These are phyloP conservation scores for Neurospora cerealis DNA, from an alignment of 495 filamentous ascomycete genomes.

Conservation along the genomic window DNA sequence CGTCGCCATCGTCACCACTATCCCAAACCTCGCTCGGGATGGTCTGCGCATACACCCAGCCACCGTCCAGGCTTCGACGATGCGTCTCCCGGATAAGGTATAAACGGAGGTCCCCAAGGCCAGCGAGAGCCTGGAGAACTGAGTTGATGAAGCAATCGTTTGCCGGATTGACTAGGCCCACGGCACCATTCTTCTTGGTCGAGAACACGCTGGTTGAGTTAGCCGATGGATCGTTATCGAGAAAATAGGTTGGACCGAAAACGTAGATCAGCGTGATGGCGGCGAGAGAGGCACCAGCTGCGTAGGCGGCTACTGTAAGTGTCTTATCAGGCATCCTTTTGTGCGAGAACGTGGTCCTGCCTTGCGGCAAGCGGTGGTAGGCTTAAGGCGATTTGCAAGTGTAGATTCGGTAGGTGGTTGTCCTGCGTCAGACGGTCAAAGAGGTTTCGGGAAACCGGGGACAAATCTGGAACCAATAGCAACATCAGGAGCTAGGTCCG, in stretches of 20 bases:
- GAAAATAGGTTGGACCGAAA: conserved; percentile 88
- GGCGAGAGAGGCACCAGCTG: conserved; percentile 88
- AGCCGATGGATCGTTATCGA: conserved; percentile 61
- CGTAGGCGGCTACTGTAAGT: conserved; percentile 80
- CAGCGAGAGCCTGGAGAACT: conserved; percentile 88
- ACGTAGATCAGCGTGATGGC: conserved; percentile 96
- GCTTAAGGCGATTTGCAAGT: background rate
- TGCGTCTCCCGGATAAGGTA: conserved; percentile 86
- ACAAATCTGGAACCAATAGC: background rate
- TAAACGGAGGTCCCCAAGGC: conserved; percentile 78
- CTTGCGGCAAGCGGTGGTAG: background rate
- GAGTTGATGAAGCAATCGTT: conserved; percentile 99
- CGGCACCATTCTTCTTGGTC: conserved; percentile 73
- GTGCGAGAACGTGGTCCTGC: background rate
- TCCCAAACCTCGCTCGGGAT: conserved; percentile 27
- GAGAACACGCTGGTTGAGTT: conserved; percentile 21
- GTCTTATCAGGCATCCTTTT: conserved; percentile 73
- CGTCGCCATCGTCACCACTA: conserved; percentile 9
- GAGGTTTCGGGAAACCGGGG: background rate
- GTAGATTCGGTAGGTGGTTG: background rate
- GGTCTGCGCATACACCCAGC: conserved; percentile 55
- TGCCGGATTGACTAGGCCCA: conserved; percentile 81
- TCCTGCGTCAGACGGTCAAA: background rate
- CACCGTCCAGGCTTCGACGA: conserved; percentile 65
- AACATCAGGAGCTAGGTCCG: background rate